A percentile compares a stretch with the other conserved stretches of the same genome.
phyloP scores from a whole-genome alignment of 2,329 filamentous ascomycete genomes.

The Calonectria honghensis region DNA sequence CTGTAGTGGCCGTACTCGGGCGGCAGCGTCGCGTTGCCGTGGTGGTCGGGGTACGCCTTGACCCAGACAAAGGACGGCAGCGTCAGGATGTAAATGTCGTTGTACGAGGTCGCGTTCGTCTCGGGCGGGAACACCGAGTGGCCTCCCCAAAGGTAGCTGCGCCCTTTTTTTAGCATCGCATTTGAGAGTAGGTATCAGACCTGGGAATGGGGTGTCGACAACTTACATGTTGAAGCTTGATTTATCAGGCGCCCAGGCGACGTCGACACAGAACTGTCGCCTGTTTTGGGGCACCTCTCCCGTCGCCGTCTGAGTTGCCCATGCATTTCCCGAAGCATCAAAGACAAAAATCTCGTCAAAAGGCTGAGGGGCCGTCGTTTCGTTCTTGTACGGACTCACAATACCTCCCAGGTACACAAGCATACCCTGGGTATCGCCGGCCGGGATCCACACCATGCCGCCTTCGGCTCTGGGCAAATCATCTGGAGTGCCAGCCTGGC shows the following conservation, averaged over 20 bases:
- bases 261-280: constrained; percentile 76
- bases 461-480: constrained; percentile 70
- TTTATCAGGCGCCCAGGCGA: constrained; percentile 72
- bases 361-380: constrained; percentile 55
- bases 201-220: background rate
- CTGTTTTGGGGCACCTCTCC: constrained; percentile 70
- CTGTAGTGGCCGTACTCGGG: constrained; percentile 67
- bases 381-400: constrained; percentile 34
- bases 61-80: constrained; percentile 77
- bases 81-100: constrained; percentile 66
- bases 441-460: constrained; percentile 73
- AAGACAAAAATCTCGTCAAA: constrained; percentile 73
- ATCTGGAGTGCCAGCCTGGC: background rate
- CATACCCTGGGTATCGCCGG: constrained; percentile 71
- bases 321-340: constrained; percentile 63
- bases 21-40: constrained; percentile 57
- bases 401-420: constrained; percentile 77
- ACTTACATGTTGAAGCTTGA: constrained; percentile 77
- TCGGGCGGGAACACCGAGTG: constrained; percentile 63
- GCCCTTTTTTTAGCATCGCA: background rate
- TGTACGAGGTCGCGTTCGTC: constrained; percentile 66
- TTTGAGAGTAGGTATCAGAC: background rate
- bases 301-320: constrained; percentile 60
- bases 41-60: constrained; percentile 66
- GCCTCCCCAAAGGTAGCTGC: constrained; percentile 74